These are phyloP conservation scores for Venturia effusa DNA, from an alignment of 2,329 filamentous ascomycete species.

Conservation along the genomic window DNA sequence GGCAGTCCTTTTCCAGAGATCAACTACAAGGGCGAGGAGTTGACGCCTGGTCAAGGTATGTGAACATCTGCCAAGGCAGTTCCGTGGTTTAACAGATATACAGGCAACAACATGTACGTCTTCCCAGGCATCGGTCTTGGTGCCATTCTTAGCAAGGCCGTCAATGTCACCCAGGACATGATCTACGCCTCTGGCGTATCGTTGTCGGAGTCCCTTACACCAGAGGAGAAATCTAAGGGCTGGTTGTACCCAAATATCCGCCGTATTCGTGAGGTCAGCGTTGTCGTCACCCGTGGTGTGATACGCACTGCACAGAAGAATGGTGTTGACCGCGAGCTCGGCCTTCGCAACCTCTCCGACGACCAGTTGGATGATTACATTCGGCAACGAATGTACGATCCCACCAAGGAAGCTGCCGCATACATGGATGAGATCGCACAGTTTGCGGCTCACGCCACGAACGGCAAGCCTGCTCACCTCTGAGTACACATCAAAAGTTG, in stretches of 20 bases:
- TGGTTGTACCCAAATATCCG: conserved; percentile 87
- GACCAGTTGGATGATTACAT: conserved; percentile 60
- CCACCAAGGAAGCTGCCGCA: conserved; percentile 34
- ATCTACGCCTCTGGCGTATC: conserved; percentile 87
- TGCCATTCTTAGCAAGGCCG: conserved; percentile 81
- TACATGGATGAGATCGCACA: conserved; percentile 26
- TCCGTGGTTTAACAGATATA: conserved; percentile 52
- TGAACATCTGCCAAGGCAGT: background rate
- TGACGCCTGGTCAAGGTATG: conserved; percentile 38
- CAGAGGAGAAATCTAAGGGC: conserved; percentile 70
- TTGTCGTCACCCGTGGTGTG: conserved; percentile 78
- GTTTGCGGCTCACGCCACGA: background rate
- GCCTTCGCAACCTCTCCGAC: conserved; percentile 57
- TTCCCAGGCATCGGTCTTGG: conserved; percentile 95
- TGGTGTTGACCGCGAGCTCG: conserved; percentile 43
- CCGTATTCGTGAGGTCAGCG: conserved; percentile 81
- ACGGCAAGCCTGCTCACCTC: conserved; percentile 1
- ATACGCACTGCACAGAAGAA: conserved; percentile 84
- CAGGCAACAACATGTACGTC: conserved; percentile 86
- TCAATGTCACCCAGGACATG: conserved; percentile 86
- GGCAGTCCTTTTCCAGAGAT: conserved; percentile 81
- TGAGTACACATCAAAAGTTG: background rate
- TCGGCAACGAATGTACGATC: conserved; percentile 39
- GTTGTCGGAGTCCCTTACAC: conserved; percentile 65
- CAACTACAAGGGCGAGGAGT: conserved; percentile 32